Conservation (phyloP, 306 rosid species). For the Citrullus amarus region DNA sequence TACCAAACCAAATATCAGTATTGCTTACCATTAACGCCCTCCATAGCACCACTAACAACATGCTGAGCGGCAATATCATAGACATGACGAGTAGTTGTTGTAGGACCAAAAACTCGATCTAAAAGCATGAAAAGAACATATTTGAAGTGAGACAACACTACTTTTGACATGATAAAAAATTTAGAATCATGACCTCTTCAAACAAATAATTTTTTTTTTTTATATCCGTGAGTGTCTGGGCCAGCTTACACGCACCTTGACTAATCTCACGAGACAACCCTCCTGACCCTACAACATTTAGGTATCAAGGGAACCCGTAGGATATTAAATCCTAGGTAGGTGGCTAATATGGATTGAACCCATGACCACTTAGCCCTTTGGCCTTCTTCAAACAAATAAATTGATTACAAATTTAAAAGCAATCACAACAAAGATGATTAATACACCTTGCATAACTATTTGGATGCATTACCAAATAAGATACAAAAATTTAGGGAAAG, state of each 20-base stretch:
- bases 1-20: constrained; percentile 11
- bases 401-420: neutral
- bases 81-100: constrained; percentile 95
- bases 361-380: too few species aligned
- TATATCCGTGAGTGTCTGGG: too few species aligned
- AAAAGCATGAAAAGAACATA: constrained; percentile 19
- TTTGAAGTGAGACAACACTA: constrained; percentile 5
- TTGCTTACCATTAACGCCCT: constrained; percentile 81
- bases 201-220: neutral
- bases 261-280: too few species aligned
- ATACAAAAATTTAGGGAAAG: neutral
- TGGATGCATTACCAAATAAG: neutral
- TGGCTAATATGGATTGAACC: too few species aligned
- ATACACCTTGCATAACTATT: neutral
- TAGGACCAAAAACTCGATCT: constrained; percentile 97
- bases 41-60: constrained; percentile 88
- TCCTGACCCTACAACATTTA: too few species aligned
- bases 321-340: too few species aligned
- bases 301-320: too few species aligned
- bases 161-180: neutral
- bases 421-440: neutral
- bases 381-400: neutral
- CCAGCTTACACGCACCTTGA: too few species aligned
- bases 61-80: constrained; percentile 96
- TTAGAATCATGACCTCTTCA: neutral